A percentile compares a stretch with the other conserved stretches of the same genome.
Evolutionary conservation across 768 basidiomycete species (phyloP).

Genomic region (Boletus bicolor): DNA sequence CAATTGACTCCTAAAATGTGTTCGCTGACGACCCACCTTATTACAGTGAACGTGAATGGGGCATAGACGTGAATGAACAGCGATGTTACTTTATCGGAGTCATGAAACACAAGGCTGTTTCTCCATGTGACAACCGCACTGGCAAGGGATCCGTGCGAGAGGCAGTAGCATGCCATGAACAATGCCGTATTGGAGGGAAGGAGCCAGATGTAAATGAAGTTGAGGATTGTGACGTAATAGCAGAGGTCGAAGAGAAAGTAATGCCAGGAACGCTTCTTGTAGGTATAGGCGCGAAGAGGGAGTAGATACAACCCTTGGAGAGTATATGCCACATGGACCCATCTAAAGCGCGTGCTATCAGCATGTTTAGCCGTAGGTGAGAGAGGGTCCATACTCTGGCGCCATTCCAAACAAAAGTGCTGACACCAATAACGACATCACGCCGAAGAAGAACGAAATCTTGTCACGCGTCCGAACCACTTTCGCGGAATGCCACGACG

Average conservation of each 20-base stretch:
- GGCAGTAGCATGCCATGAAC: conserved; percentile 89
- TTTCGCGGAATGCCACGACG: conserved; percentile 92
- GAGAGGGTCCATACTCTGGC: conserved; percentile 60
- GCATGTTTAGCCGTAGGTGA: not conserved
- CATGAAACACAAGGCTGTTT: conserved; percentile 97
- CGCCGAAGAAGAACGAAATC: conserved; percentile 89
- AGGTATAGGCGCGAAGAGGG: conserved; percentile 76
- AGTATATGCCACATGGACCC: conserved; percentile 88
- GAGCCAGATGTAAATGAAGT: conserved; percentile 89
- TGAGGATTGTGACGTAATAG: conserved; percentile 90
- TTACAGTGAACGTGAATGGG: conserved; percentile 87
- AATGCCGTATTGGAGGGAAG: conserved; percentile 73
- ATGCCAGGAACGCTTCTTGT: conserved; percentile 92
- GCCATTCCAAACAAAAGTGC: conserved; percentile 85
- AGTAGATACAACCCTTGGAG: conserved; percentile 73
- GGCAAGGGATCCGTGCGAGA: conserved; percentile 87
- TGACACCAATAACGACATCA: conserved; percentile 83
- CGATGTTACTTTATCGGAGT: conserved; percentile 92
- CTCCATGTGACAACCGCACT: conserved; percentile 98
- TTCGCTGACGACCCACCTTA: conserved; percentile 53
- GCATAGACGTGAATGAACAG: conserved; percentile 95
- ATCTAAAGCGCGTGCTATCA: conserved; percentile 44
- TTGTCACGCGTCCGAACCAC: conserved; percentile 81
- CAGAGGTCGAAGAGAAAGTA: conserved; percentile 93
- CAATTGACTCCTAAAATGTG: not conserved